Conservation (phyloP, 306 rosid genomes). For the Albizia julibrissin region DNA sequence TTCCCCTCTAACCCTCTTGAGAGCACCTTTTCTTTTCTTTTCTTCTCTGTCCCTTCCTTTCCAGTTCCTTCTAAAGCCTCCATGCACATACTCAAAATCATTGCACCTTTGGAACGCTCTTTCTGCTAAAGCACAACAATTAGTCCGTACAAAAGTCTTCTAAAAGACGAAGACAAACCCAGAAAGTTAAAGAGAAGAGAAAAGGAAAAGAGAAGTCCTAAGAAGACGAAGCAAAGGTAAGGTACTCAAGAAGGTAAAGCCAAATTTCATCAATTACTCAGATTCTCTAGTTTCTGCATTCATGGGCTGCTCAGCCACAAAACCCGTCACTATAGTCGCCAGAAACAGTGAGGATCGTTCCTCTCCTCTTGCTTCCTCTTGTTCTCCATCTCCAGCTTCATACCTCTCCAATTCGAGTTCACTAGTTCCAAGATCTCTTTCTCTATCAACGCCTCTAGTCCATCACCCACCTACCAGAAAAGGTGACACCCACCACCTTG, state of each 20-base stretch:
- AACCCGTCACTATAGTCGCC: constrained; percentile 33
- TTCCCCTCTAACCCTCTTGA: constrained; percentile 13
- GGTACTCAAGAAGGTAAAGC: not conserved
- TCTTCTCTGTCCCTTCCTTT: not conserved
- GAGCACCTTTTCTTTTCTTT: constrained; percentile 26
- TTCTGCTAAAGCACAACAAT: not conserved
- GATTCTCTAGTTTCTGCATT: not conserved
- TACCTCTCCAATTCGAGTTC: constrained; percentile 26
- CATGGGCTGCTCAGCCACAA: constrained; percentile 71
- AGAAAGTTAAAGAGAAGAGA: not conserved
- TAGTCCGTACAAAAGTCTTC: not conserved
- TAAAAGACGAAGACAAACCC: constrained; percentile 4
- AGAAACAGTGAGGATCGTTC: constrained; percentile 18
- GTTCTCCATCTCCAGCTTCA: constrained; percentile 8
- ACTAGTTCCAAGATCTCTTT: constrained; percentile 45
- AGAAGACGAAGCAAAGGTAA: not conserved
- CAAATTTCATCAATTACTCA: not conserved
- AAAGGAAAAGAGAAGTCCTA: not conserved
- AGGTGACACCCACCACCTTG: constrained; percentile 87
- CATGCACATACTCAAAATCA: not conserved
- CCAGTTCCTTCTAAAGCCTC: constrained; percentile 2
- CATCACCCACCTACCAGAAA: constrained; percentile 77
- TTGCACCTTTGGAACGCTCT: not conserved
- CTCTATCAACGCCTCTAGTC: constrained; percentile 60
- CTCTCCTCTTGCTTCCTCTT: constrained; percentile 4